These are phyloP conservation scores for Abrus precatorius DNA, from an alignment of 306 rosid species.

Conservation along the genomic window DNA sequence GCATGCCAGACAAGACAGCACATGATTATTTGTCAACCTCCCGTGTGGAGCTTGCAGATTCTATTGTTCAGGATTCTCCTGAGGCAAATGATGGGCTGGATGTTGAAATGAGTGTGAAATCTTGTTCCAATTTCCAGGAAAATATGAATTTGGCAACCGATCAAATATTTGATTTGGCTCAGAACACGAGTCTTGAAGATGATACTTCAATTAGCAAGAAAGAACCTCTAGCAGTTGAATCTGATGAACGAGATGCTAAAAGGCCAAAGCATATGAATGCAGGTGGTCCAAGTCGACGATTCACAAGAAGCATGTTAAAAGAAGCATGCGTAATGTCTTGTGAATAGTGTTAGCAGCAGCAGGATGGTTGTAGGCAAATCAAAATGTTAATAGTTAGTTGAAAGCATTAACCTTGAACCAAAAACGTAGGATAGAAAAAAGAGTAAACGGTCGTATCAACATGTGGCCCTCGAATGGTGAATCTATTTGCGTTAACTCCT, in stretches of 20 bases:
- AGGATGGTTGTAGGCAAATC: constrained; percentile 7
- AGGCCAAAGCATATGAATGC: constrained; percentile 49
- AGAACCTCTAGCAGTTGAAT: constrained; percentile 34
- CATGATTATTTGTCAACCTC: constrained; percentile 48
- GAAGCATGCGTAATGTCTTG: constrained; percentile 40
- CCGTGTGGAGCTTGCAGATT: constrained; percentile 49
- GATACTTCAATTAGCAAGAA: constrained; percentile 46
- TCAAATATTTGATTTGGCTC: constrained; percentile 35
- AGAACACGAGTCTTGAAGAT: constrained; percentile 43
- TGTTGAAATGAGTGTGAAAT: constrained; percentile 19
- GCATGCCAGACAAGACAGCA: constrained; percentile 45
- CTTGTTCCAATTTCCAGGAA: constrained; percentile 37
- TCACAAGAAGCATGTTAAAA: constrained; percentile 52
- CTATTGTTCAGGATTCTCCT: constrained; percentile 68
- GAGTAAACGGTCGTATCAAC: constrained; percentile 24
- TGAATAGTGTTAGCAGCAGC: constrained; percentile 44
- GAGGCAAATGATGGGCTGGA: constrained; percentile 51
- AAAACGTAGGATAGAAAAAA: constrained; percentile 18
- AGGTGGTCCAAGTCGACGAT: constrained; percentile 40
- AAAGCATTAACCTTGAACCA: not conserved
- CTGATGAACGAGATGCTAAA: constrained; percentile 49
- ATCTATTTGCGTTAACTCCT: not conserved
- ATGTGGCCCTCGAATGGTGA: constrained; percentile 47
- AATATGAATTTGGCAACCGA: constrained; percentile 26
- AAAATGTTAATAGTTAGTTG: constrained; percentile 38